These are phyloP conservation scores for Magnusiomyces fungicola DNA, from an alignment of 1,139 yeast genomes.

Conservation along the genomic window DNA sequence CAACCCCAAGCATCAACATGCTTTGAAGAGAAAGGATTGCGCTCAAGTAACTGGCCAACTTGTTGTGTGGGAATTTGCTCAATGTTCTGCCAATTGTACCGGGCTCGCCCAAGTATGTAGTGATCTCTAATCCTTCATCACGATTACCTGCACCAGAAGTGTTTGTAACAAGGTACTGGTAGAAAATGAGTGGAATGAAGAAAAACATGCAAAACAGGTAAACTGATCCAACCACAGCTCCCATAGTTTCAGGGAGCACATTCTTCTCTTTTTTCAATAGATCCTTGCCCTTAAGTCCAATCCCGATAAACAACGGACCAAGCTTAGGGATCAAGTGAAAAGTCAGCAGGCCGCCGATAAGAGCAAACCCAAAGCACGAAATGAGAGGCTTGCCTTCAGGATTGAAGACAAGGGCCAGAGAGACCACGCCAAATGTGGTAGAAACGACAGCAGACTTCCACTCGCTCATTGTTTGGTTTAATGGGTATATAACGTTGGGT, in stretches of 20 bases:
- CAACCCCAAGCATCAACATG: slow-evolving; percentile 77
- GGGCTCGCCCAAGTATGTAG: slow-evolving; percentile 15
- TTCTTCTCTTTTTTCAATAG: slow-evolving; percentile 66
- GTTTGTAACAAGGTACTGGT: slow-evolving; percentile 61
- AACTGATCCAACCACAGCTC: slow-evolving; percentile 76
- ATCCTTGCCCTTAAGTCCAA: slow-evolving; percentile 82
- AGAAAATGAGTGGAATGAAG: slow-evolving; percentile 83
- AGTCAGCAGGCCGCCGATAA: slow-evolving; percentile 58
- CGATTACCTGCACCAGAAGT: slow-evolving; percentile 52
- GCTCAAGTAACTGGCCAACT: slow-evolving; percentile 76
- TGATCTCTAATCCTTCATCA: slow-evolving; percentile 33
- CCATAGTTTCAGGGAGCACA: slow-evolving; percentile 82
- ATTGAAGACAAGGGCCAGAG: slow-evolving; percentile 20
- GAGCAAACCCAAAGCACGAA: slow-evolving; percentile 48
- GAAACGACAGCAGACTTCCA: slow-evolving; percentile 1
- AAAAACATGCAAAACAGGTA: slow-evolving; percentile 75
- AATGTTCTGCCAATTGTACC: slow-evolving; percentile 17
- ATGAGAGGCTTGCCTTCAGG: slow-evolving; percentile 24
- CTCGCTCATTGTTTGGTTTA: not conserved
- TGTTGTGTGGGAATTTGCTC: slow-evolving; percentile 64
- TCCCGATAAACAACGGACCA: slow-evolving; percentile 56
- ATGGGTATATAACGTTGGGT: no score
- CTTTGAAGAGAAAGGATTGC: slow-evolving; percentile 78
- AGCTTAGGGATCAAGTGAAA: slow-evolving; percentile 58
- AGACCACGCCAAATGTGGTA: slow-evolving; percentile 10